phyloP scores from a whole-genome alignment of 1,139 yeast genomes.

The Pichia kudriavzevii region DNA sequence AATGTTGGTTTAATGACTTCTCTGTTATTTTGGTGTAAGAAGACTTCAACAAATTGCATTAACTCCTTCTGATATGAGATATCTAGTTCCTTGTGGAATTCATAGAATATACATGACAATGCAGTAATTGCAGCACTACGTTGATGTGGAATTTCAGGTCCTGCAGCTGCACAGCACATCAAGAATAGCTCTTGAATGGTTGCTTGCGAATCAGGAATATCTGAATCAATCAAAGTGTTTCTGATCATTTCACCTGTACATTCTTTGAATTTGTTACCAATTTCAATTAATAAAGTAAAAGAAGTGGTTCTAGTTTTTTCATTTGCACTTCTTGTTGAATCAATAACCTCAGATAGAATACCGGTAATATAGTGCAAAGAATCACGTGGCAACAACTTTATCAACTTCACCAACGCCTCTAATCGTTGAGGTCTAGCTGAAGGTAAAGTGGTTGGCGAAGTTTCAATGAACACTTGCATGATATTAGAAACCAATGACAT shows the following conservation, averaged over 20 bases:
- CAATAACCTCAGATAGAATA: constrained; percentile 75
- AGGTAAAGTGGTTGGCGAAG: constrained; percentile 54
- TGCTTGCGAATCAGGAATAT: constrained; percentile 58
- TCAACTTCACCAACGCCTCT: constrained; percentile 52
- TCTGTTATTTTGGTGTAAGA: constrained; percentile 81
- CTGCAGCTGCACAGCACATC: constrained; percentile 93
- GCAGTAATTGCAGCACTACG: constrained; percentile 94
- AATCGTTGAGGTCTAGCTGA: constrained; percentile 82
- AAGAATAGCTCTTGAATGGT: constrained; percentile 77
- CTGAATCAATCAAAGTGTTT: constrained; percentile 54
- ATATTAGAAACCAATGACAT: constrained; percentile 47
- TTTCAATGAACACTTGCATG: constrained; percentile 50
- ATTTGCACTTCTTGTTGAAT: constrained; percentile 88
- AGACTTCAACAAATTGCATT: constrained; percentile 81
- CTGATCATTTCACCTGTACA: constrained; percentile 58
- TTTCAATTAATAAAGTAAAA: constrained; percentile 63
- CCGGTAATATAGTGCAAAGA: constrained; percentile 75
- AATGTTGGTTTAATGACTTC: constrained; percentile 92
- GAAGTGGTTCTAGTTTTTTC: constrained; percentile 86
- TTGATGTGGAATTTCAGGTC: constrained; percentile 91
- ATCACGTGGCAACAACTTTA: constrained; percentile 52
- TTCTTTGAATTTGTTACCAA: constrained; percentile 67
- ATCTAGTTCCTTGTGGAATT: constrained; percentile 62
- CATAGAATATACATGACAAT: constrained; percentile 76
- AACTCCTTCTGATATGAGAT: constrained; percentile 59